Evolutionary conservation across 345 rosid genomes (phyloP), one percentile per base, ranked within the genome.

Genomic region (Erysimum cheiranthoides): DNA sequence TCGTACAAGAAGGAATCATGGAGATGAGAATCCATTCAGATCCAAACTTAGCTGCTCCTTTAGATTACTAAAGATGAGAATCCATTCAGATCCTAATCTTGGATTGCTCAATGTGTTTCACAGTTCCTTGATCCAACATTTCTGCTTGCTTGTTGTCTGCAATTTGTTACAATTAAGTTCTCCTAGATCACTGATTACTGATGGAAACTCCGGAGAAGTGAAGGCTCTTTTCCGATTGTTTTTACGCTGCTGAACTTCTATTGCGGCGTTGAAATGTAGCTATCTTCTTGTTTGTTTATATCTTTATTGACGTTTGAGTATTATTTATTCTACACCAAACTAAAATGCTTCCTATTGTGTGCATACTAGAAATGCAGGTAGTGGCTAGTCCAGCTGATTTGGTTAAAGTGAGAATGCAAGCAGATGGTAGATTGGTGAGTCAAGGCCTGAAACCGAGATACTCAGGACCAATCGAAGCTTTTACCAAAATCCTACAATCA

Each of bases 311-410:
- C 38, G 4, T 31, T 32, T 34, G 72, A n/a, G 42, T 64, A 57
- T 45, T 28, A 6, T 52, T 8, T 73, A 18, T 21, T 12, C 34
- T 8, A 50, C 43, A 3, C 40, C 46, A 16, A 30, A 35, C 14
- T 61, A 28, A 27, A 14, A 30, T 36, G 62, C 40, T 82, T 78
- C 34, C 21, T 56, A 5, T 49, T 45, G 70, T 69, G 73, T 51
- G 63, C 17, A 12, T 21, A 52, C 71, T 85, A 87, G 90, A 78
- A 68, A 52, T 82, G 70, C 86, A 93, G 96, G 79, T 90, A 50
- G 90, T 89, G 71, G 97, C 95, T n/a, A 90, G 97, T 59, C 97
- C 97, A 10, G 90, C 98, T 56, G 97, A 93, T 86, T 89, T 93
- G 65, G 88, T 88, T 7, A 93, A 93, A 77, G 97, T 93, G 82